These are phyloP conservation scores for Penicillium sp. DNA, from an alignment of 2,329 filamentous ascomycete species.

Conservation along the genomic window DNA sequence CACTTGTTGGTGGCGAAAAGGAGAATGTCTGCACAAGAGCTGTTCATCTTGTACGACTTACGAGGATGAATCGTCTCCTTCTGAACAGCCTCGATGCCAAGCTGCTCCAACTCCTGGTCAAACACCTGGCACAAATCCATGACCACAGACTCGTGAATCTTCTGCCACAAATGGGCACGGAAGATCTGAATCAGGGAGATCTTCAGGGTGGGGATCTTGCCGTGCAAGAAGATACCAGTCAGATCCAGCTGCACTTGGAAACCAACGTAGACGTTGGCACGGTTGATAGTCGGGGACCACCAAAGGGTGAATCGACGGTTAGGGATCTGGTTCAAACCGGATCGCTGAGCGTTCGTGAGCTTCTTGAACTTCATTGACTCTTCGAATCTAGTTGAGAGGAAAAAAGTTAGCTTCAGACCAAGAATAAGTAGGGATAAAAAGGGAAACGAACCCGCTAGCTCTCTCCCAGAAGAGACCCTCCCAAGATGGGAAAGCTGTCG, in stretches of 20 bases:
- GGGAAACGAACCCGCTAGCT: conserved; percentile 41
- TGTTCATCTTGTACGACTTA: conserved; percentile 99
- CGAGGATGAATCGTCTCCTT: conserved; percentile 98
- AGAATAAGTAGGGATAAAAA: neutral
- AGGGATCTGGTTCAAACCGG: conserved; percentile 95
- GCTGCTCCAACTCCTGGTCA: conserved; percentile 89
- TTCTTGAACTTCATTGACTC: conserved; percentile 94
- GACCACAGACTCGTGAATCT: conserved; percentile 96
- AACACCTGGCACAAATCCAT: conserved; percentile 99
- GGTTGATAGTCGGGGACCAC: conserved; percentile 93
- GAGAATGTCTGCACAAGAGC: conserved; percentile 93
- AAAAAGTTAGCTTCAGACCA: neutral
- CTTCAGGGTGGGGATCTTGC: conserved; percentile 96
- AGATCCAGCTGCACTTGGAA: conserved; percentile 98
- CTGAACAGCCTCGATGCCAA: conserved; percentile 95
- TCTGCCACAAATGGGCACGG: conserved; percentile 99
- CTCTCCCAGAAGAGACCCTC: conserved; percentile 91
- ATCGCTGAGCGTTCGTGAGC: conserved; percentile 91
- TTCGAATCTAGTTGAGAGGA: neutral
- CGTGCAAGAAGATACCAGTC: conserved; percentile 97
- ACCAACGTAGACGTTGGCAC: conserved; percentile 96
- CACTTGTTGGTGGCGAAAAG: conserved; percentile 98
- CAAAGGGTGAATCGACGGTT: conserved; percentile 97
- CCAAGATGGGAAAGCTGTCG: conserved; percentile 94
- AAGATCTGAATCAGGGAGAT: conserved; percentile 99